Base-by-base conservation (phyloP, 163 green algal species). In the Chlamydomonas reinhardtii region DNA sequence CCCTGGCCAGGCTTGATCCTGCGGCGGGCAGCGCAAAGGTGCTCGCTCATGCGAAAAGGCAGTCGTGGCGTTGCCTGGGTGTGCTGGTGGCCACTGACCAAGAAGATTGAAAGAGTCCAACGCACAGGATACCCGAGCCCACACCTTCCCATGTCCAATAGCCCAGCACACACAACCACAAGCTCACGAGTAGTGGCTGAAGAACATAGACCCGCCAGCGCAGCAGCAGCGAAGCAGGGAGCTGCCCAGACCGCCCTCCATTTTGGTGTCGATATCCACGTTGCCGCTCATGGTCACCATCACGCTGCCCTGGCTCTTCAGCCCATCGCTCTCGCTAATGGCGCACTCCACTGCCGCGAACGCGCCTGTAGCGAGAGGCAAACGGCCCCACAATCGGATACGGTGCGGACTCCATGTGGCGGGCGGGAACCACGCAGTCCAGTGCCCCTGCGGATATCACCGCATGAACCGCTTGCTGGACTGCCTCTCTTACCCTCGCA, bases 281-380 rank as follows among this genome's bases (percentile, higher is more conserved):
- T 85, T 85, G 35, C 72, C 76, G 43, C 43, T 79, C 83, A 91
- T 91, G 35, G 83, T 87, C 27, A 90, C 83, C 88, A 91, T 91
- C 8, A 76, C 76, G 16, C 88, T 84, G 16, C 65, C 74, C 48
- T 91, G 73, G 59, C 64, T 74, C 76, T 90, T 91, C 4, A 89
- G 31, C 24, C 68, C 65, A 37, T 91, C 84, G 29, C 70, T 39
- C 24, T 71, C 59, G 4, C 22, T 35, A 14, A 89, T 32, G 8
- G 74, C 73, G 24, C 62, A 80, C 59, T 91, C 88, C n/a, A 91
- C 83, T 0, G 83, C 75, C 16, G 72, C 76, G 27, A 90, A 91
- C 0, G 88, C 88, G 24, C 88, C 85, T 83, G 79, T 17, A 56
- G n/a, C n/a, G n/a, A 48, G 39, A 48, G n/a, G n/a, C n/a, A n/a